phyloP scores from a whole-genome alignment of 495 filamentous ascomycete species.

The Rostrohypoxylon terebratum region DNA sequence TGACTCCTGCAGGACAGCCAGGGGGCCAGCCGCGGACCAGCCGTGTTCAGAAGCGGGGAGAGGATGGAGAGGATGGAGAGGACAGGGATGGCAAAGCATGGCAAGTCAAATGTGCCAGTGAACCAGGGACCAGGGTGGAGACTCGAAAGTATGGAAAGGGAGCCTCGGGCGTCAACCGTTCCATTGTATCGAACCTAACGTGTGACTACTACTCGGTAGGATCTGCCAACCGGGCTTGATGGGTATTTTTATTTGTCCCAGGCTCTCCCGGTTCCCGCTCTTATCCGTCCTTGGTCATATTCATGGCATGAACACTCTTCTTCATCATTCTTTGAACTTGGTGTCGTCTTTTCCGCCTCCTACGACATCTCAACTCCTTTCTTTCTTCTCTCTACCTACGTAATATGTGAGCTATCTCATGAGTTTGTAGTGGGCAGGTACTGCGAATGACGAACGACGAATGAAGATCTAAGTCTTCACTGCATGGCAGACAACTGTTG shows the following conservation, averaged over 20 bases:
- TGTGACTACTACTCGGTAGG: not conserved
- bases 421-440: constrained; percentile 18
- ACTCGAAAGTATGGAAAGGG: not conserved
- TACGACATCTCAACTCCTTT: constrained; percentile 11
- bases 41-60: constrained; percentile 24
- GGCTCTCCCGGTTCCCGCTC: constrained; percentile 18
- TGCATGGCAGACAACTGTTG: constrained; percentile 36
- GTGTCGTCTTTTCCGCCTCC: constrained; percentile 12
- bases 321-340: constrained; percentile 3
- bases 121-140: constrained; percentile 15
- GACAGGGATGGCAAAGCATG: constrained; percentile 13
- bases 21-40: not conserved
- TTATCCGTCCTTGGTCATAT: constrained; percentile 30
- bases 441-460: constrained; percentile 37
- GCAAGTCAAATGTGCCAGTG: not conserved
- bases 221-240: constrained; percentile 3
- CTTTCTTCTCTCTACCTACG: not conserved
- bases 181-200: constrained; percentile 18
- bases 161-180: constrained; percentile 31
- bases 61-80: too few species aligned
- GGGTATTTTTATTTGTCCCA: constrained; percentile 19
- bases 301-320: constrained; percentile 20
- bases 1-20: constrained; percentile 17
- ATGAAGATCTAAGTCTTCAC: constrained; percentile 16
- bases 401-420: constrained; percentile 10